A percentile compares a stretch with the other conserved stretches of the same genome.
phyloP scores from a whole-genome alignment of 345 rosid species.

The Euclidium syriacum region DNA sequence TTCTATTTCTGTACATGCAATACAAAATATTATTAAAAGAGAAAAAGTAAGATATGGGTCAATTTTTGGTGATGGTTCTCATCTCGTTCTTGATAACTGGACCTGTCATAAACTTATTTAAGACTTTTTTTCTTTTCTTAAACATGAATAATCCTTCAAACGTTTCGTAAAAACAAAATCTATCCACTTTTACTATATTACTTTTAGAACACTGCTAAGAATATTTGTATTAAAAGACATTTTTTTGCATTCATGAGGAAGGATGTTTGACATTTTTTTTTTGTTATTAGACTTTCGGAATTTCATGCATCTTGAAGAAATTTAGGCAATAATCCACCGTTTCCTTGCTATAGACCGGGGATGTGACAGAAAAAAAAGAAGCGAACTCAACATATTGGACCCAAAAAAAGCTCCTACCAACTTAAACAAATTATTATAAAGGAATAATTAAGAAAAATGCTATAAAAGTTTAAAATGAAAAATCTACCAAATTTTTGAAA shows the following conservation, averaged over 20 bases:
- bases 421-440: background rate
- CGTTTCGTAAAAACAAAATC: background rate
- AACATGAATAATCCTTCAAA: background rate
- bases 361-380: no score
- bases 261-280: background rate
- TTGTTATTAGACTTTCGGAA: background rate
- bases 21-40: background rate
- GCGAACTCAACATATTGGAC: no score
- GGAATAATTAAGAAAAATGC: no score
- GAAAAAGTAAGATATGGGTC: background rate
- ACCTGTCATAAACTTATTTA: background rate
- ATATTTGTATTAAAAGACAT: background rate
- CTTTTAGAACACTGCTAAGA: background rate
- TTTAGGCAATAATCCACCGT: no score
- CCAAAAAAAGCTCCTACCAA: background rate
- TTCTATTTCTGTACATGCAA: background rate
- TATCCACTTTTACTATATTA: background rate
- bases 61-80: slow-evolving; percentile 21
- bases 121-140: background rate
- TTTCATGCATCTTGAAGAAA: background rate
- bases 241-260: background rate
- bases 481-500: no score
- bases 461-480: no score
- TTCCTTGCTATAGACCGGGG: no score
- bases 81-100: slow-evolving; percentile 11